Percentiles rank a stretch among this genome's conserved stretches.
Evolutionary conservation across 108 stramenopile genomes (phyloP).

Genomic region (Nitzschia sp.): DNA sequence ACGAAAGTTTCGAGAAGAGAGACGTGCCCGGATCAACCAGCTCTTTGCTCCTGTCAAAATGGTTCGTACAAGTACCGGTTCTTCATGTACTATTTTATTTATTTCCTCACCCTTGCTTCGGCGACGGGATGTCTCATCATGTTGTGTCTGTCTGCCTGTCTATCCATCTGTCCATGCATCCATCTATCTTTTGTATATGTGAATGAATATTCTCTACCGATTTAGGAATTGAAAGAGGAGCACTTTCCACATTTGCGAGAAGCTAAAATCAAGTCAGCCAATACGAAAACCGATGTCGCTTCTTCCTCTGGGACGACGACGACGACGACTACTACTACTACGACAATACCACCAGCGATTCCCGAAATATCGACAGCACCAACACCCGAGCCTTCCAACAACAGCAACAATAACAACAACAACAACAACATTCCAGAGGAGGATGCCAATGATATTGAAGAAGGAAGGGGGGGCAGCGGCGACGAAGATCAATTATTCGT

Average conservation of each 20-base stretch:
- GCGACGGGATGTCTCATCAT: no score
- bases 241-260: conserved; percentile 14
- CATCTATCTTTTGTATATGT: no score
- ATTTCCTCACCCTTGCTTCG: background rate
- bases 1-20: conserved; percentile 44
- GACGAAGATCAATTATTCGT: conserved; percentile 17
- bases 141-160: no score
- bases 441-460: background rate
- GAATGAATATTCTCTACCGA: no score
- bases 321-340: no score
- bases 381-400: background rate
- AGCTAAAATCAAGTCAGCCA: background rate
- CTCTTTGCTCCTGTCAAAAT: conserved; percentile 41
- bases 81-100: background rate
- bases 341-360: background rate
- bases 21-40: conserved; percentile 44
- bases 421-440: background rate
- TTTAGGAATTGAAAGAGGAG: conserved; percentile 6
- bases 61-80: conserved; percentile 21
- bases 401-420: no score
- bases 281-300: no score
- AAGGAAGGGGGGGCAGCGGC: background rate
- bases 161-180: no score
- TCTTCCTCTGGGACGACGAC: no score
- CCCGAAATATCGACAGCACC: background rate